Percentiles rank a stretch among this genome's conserved stretches.
Conservation (phyloP, 495 filamentous ascomycete species). For the Oleoguttula mirabilis region DNA sequence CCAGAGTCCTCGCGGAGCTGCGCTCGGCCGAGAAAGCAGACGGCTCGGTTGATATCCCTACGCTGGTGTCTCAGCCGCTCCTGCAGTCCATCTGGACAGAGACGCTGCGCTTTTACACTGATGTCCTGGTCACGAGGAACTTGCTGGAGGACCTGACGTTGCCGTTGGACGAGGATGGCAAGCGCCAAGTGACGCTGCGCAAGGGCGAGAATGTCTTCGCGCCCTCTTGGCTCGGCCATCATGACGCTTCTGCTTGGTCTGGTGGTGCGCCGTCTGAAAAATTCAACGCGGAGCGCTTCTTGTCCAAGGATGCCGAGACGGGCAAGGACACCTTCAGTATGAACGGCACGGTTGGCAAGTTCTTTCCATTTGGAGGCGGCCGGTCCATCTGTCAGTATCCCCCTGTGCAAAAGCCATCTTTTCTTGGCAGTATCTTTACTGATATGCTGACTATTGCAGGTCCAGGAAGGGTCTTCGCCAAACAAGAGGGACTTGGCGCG, state of each 20-base stretch:
- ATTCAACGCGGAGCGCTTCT: conserved; percentile 20
- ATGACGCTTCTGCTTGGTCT: conserved; percentile 10
- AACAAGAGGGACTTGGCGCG: conserved; percentile 17
- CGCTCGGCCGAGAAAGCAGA: conserved; percentile 9
- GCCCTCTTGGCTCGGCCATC: conserved; percentile 21
- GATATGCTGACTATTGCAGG: background rate
- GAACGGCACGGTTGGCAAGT: conserved; percentile 12
- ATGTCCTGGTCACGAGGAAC: conserved; percentile 21
- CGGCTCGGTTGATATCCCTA: conserved; percentile 15
- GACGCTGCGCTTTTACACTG: conserved; percentile 19
- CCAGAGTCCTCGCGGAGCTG: conserved; percentile 18
- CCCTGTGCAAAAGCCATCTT: too few relatives aligned
- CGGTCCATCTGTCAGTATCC: conserved; percentile 12
- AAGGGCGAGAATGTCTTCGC: conserved; percentile 21
- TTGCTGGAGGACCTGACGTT: conserved; percentile 11
- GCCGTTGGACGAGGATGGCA: conserved; percentile 18
- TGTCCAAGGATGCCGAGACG: conserved; percentile 7
- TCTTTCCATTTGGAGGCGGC: conserved; percentile 21
- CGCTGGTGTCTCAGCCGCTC: conserved; percentile 15
- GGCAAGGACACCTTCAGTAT: conserved; percentile 16
- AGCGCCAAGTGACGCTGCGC: conserved; percentile 3
- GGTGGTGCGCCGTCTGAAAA: conserved; percentile 4
- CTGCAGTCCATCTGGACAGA: conserved; percentile 22
- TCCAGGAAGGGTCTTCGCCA: conserved; percentile 16
- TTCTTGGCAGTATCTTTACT: background rate